phyloP scores from a whole-genome alignment of 768 basidiomycete genomes.

The Lanmaoa rubissima region DNA sequence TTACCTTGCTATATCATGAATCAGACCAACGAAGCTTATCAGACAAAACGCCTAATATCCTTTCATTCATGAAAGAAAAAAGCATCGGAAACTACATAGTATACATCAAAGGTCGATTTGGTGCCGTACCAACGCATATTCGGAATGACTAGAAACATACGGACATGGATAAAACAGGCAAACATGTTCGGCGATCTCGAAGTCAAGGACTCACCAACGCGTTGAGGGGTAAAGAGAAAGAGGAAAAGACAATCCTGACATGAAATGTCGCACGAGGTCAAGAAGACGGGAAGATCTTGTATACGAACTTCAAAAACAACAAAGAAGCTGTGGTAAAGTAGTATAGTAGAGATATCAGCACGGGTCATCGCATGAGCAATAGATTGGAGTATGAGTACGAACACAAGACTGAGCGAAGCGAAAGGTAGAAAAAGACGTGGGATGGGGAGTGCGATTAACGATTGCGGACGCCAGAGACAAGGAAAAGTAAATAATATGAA shows the following conservation, averaged over 20 bases:
- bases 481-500: constrained; percentile 31
- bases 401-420: constrained; percentile 13
- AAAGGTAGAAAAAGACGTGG: constrained; percentile 17
- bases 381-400: constrained; percentile 26
- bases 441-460: constrained; percentile 31
- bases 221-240: neutral
- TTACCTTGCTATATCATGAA: neutral
- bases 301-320: constrained; percentile 21
- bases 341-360: constrained; percentile 35
- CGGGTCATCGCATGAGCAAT: constrained; percentile 28
- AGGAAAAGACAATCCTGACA: constrained; percentile 8
- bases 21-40: neutral
- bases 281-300: constrained; percentile 8
- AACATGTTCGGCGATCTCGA: neutral
- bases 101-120: constrained; percentile 24
- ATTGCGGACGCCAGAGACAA: constrained; percentile 22
- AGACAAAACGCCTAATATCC: neutral
- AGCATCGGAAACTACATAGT: constrained; percentile 14
- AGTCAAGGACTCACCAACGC: constrained; percentile 4
- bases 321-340: constrained; percentile 28
- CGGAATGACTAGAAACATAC: constrained; percentile 12
- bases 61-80: constrained; percentile 3
- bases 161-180: neutral
- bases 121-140: constrained; percentile 23
- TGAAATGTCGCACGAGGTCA: constrained; percentile 8